These are phyloP conservation scores for Clarireedia monteithiana DNA, from an alignment of 2,329 filamentous ascomycete species.

Conservation along the genomic window DNA sequence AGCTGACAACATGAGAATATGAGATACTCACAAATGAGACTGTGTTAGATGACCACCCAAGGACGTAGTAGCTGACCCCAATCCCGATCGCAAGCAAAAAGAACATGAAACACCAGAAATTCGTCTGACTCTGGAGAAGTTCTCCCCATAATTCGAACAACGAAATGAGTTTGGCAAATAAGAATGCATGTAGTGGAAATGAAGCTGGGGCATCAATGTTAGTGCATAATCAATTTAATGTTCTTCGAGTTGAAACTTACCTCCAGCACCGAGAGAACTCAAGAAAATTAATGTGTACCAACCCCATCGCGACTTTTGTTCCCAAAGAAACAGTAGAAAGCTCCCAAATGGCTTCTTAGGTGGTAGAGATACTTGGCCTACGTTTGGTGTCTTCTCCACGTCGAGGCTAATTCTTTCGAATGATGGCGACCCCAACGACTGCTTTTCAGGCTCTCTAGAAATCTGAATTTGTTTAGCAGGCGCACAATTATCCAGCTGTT, in stretches of 20 bases:
- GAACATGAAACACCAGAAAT: constrained; percentile 45
- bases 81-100: constrained; percentile 37
- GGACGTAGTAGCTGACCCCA: constrained; percentile 28
- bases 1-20: background rate
- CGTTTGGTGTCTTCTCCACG: background rate
- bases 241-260: no score
- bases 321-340: constrained; percentile 24
- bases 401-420: constrained; percentile 1
- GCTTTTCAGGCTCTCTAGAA: background rate
- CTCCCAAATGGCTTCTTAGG: background rate
- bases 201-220: constrained; percentile 20
- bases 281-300: constrained; percentile 2
- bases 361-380: no score
- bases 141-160: constrained; percentile 11
- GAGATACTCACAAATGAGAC: constrained; percentile 26
- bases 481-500: constrained; percentile 35
- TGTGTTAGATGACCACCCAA: constrained; percentile 35
- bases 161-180: constrained; percentile 30
- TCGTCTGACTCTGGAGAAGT: constrained; percentile 24
- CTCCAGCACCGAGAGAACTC: background rate
- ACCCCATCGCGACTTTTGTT: constrained; percentile 5
- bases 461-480: background rate
- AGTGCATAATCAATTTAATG: background rate
- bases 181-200: constrained; percentile 31
- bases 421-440: background rate